Evolutionary conservation across 2,329 filamentous ascomycete species (phyloP), one percentile per base, ranked within the genome.

Genomic region (Cladophialophora immunda): DNA sequence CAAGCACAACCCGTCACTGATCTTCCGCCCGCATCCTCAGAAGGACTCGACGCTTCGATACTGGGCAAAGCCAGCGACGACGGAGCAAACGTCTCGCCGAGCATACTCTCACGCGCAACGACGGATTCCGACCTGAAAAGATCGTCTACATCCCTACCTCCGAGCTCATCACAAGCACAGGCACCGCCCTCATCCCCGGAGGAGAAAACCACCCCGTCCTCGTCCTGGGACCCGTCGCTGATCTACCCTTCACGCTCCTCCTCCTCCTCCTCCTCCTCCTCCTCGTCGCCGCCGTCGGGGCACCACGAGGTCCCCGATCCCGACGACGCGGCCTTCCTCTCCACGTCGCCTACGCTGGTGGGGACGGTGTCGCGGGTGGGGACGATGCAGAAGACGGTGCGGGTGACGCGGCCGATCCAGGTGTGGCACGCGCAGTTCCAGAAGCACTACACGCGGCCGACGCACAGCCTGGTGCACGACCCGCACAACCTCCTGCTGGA

Each of bases 391-490:
- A 66, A 66, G 34, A 71, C 69, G 4, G 67, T 68, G 4, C 69
- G 62, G 22, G 69, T 66, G 19, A 64, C 64, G 13, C 67, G 62
- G 58, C 61, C 27, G 29, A 52, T 65, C 1, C 69, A 72, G 54
- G 58, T 67, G n/a, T 70, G 58, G 52, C 67, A 73, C 61, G 64
- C 62, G 17, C 50, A 67, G 13, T 65, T 72, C 19, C 70, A 67
- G 32, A 72, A 72, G 58, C 47, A 71, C 68, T 72, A 69, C 62
- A 69, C 58, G 30, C 65, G 64, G 25, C 29, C 56, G 15, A 41
- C 59, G 29, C 69, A 68, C 62, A 55, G 64, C 22, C 64, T 72
- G 38, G 71, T 70, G 19, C 72, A 73, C 67, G 72, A 73, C 47
- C 66, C 69, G 9, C 55, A 67, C 22, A 56, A 66, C 36, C 66